Percentiles rank a stretch among this genome's conserved stretches.
Conservation (phyloP, 2,329 filamentous ascomycete species). For the Aspergillus ochraceoroseus region DNA sequence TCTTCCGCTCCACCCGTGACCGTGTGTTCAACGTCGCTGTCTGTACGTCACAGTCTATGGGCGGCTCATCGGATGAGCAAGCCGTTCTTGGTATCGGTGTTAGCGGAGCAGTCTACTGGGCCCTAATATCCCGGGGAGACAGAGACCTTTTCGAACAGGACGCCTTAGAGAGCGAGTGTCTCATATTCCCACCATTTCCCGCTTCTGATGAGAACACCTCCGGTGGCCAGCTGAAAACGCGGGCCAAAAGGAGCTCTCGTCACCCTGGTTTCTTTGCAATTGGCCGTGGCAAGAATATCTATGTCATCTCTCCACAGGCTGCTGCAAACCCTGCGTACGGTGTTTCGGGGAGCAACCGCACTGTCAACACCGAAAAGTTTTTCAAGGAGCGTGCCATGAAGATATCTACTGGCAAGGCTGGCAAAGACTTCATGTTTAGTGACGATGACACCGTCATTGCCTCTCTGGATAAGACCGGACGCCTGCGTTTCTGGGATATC, state of each 20-base stretch:
- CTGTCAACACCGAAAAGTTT: constrained; percentile 81
- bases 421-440: constrained; percentile 96
- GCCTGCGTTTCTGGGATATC: constrained; percentile 98
- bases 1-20: constrained; percentile 87
- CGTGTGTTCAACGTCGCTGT: constrained; percentile 92
- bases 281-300: constrained; percentile 91
- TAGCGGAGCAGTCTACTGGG: constrained; percentile 96
- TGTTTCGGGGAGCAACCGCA: constrained; percentile 49
- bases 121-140: constrained; percentile 68
- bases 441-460: constrained; percentile 93
- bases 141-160: constrained; percentile 75
- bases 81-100: constrained; percentile 87
- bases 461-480: constrained; percentile 92
- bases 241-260: constrained; percentile 80
- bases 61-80: constrained; percentile 60
- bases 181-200: constrained; percentile 81
- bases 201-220: constrained; percentile 85
- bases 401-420: constrained; percentile 95
- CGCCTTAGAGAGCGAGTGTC: constrained; percentile 76
- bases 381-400: constrained; percentile 81
- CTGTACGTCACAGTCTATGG: constrained; percentile 59
- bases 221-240: constrained; percentile 89
- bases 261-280: constrained; percentile 94
- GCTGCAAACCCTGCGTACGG: constrained; percentile 50
- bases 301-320: constrained; percentile 66